Conservation (phyloP, 257 asterid species). For the Capsicum baccatum region DNA sequence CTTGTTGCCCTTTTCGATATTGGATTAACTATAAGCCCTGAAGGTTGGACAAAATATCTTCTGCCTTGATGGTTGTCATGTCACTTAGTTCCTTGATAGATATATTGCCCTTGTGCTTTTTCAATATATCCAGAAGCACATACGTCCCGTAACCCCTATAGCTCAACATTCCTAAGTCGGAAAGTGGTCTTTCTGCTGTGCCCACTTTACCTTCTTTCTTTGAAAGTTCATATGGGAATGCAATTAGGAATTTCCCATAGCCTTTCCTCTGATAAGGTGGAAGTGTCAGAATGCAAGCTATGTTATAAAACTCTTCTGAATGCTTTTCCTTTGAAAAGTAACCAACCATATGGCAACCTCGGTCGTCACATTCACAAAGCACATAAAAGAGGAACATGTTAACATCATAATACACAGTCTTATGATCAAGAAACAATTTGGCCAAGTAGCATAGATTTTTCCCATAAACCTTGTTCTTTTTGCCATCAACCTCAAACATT, state of each 20-base stretch:
- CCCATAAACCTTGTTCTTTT: slow-evolving; percentile 94
- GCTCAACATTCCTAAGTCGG: too few species aligned
- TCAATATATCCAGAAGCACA: too few species aligned
- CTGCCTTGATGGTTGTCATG: too few species aligned
- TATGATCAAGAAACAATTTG: too few species aligned
- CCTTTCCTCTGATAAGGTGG: slow-evolving; percentile 97
- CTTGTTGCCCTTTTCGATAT: too few species aligned
- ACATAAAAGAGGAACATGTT: slow-evolving; percentile 86
- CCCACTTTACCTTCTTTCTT: too few species aligned
- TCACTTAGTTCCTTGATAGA: too few species aligned
- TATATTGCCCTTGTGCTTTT: too few species aligned
- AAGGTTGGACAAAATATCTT: too few species aligned
- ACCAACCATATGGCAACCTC: slow-evolving; percentile 99
- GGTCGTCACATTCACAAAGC: slow-evolving; percentile 93
- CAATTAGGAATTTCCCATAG: slow-evolving; percentile 94
- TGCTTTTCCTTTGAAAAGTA: slow-evolving; percentile 99
- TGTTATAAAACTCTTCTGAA: slow-evolving; percentile 94
- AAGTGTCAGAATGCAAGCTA: slow-evolving; percentile 43
- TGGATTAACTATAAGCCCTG: too few species aligned
- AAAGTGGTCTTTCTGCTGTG: too few species aligned
- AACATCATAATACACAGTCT: slow-evolving; percentile 49
- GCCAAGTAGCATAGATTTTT: slow-evolving; percentile 96
- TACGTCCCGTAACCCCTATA: too few species aligned
- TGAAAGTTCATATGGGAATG: slow-evolving; percentile 39
- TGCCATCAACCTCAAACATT: slow-evolving; percentile 99